Base-by-base conservation (phyloP, 192 early-diverging fungal genomes). In the Coemansia sp. region DNA sequence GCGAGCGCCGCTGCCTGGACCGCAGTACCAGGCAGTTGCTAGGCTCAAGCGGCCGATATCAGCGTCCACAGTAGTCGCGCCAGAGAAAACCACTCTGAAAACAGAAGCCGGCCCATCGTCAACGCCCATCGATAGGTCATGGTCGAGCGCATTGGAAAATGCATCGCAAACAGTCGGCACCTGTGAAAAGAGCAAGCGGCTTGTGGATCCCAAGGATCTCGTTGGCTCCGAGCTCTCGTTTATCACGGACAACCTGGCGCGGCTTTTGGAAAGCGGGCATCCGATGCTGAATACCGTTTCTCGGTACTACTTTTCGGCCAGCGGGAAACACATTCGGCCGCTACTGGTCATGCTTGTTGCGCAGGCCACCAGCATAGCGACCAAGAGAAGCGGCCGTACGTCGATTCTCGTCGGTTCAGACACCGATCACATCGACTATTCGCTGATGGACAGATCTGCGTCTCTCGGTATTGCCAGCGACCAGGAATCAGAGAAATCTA, bases 261-360 rank as follows among this genome's bases (percentile, higher is more conserved):
- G 84, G 36, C 82, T 98, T 16, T 64, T 98, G 25, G 93, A 93
- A 29, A 87, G 84, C 60, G 90, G 88, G 16, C 94, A 97, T 65
- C 94, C 95, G 23, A 89, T 97, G 68, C 78, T 98, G 14, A 85
- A 90, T 46, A 94, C 91, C 16, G 86, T 98, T 46, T 86, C 86
- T 54, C 87, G 86, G 61, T 95, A 98, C 72, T 98, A 98, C 69
- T 94, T 97, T 65, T 83, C 87, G 19, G 85, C 90, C 13, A 71
- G 78, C 48, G 93, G 93, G 23, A 97, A 98, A 70, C 92, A 93
- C 68, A 87, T 98, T 27, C 86, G 96, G 28, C 96, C 96, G 9
- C 71, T 98, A 47, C 69, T 98, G 35, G 93, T 98, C 16, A 83
- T 97, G 36, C 85, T 98, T 45, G 85, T 95, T 34, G 86, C 93